These are phyloP conservation scores for Karstenula rhodostoma DNA, from an alignment of 2,329 filamentous ascomycete genomes.

Conservation along the genomic window DNA sequence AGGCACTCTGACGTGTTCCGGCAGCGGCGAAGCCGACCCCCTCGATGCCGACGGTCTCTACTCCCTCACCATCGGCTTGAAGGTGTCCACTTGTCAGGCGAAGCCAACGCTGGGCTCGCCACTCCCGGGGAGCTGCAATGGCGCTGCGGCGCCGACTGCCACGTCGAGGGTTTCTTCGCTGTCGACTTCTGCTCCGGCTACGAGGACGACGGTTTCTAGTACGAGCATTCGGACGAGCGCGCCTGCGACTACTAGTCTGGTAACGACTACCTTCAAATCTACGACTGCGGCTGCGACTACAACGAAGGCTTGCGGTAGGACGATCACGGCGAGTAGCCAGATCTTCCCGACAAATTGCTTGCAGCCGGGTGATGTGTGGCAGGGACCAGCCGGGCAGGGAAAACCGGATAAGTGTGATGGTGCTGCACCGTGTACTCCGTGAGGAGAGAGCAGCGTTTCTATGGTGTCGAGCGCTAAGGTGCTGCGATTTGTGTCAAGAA, in stretches of 20 bases:
- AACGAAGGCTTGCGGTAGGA: background rate
- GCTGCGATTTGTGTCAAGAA: background rate
- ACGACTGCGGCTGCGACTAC: background rate
- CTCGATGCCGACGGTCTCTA: background rate
- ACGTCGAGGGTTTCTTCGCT: background rate
- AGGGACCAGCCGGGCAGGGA: background rate
- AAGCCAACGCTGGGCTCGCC: constrained; percentile 7
- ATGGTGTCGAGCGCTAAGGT: background rate
- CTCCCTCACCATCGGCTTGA: constrained; percentile 1
- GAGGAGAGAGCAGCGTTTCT: background rate
- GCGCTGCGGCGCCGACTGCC: background rate
- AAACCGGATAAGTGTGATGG: background rate
- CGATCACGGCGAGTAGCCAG: constrained; percentile 1
- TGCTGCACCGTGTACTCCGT: background rate
- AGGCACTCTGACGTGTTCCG: constrained; percentile 54
- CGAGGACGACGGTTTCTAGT: background rate
- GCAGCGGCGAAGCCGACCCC: background rate
- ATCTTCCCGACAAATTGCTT: constrained; percentile 4
- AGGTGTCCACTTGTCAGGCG: constrained; percentile 5
- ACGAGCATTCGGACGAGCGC: background rate
- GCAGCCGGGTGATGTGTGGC: constrained; percentile 1
- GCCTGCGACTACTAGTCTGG: background rate
- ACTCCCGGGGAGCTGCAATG: background rate
- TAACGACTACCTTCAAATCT: background rate
- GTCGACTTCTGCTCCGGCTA: background rate